Base-by-base conservation (phyloP, 257 asterid species). In the Osmanthus fragrans region DNA sequence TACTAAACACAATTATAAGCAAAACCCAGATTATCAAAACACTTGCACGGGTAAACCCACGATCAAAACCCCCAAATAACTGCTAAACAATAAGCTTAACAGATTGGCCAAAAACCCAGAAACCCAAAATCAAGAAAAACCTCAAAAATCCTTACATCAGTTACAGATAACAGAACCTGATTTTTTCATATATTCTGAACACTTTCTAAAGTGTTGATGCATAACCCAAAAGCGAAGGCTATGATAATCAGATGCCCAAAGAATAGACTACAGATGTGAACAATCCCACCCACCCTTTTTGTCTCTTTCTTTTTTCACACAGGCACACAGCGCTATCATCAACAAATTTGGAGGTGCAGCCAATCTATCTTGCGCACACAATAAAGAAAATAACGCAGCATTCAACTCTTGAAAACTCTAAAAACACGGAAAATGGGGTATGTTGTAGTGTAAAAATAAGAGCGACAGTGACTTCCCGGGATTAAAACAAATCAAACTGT, bases 381-480 rank as follows among this genome's bases (percentile, higher is more conserved):
- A 42, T 9, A 12, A 9, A 16, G 36, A 58, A 56, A 36, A 69
- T 3, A 0, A 71, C 23, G 34, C 37, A 67, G 32, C 49, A 34
- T 34, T 75, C 39, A 72, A 58, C 63, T 72, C 27, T 64, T 49
- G 60, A 56, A 63, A 32, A 42, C 79, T 27, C 37, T 71, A 58
- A 58, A 36, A 58, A 81, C 84, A 80, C 82, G 83, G 86, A 77
- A 82, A 84, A 54, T 83, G 81, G 83, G 88, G 84, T 71, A 83
- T 39, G 69, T 32, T 9, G 12, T 40, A 40, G 3, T 40, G 75
- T 40, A 33, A 56, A 63, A 39, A 39, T 39, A 19, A 37, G 13
- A 15, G 72, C 45, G 74, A 84, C 37, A 54, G 51, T 51, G 89
- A 85, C 78, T 40, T 9, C 29, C 71, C 49, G 36, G n/a, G 71